These are phyloP conservation scores for Arachis hypogaea DNA, from an alignment of 306 rosid genomes.

Conservation along the genomic window DNA sequence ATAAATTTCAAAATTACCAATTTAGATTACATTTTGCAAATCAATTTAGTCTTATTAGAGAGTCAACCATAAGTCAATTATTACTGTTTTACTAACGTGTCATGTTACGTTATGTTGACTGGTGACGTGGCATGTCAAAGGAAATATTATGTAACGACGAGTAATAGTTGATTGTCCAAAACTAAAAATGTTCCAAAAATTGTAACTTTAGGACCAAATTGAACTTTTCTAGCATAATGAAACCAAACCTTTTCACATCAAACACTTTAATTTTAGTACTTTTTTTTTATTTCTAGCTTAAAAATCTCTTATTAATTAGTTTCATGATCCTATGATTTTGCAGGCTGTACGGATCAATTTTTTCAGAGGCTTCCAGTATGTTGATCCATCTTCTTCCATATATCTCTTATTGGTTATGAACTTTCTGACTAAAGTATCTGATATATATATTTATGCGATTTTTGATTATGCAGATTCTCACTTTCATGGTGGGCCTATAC, in stretches of 20 bases:
- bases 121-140: too few species aligned
- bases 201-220: too few species aligned
- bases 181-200: too few species aligned
- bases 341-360: constrained; percentile 87
- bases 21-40: too few species aligned
- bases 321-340: constrained; percentile 25
- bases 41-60: too few species aligned
- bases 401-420: background rate
- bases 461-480: constrained; percentile 61
- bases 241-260: background rate
- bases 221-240: too few species aligned
- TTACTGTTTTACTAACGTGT: too few species aligned
- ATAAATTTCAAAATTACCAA: too few species aligned
- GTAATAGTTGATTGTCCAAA: too few species aligned
- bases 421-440: constrained; percentile 32
- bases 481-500: constrained; percentile 99
- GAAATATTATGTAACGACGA: too few species aligned
- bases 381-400: background rate
- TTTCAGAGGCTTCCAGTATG: constrained; percentile 84
- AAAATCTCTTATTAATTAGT: constrained; percentile 25
- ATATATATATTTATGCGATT: background rate
- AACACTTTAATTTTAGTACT: background rate
- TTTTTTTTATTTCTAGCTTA: background rate
- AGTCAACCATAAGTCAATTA: too few species aligned
- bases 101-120: too few species aligned